Percentiles rank a stretch among this genome's conserved stretches.
Evolutionary conservation across 176 grass and related monocot genomes (phyloP).

Genomic region (Eleusine indica): DNA sequence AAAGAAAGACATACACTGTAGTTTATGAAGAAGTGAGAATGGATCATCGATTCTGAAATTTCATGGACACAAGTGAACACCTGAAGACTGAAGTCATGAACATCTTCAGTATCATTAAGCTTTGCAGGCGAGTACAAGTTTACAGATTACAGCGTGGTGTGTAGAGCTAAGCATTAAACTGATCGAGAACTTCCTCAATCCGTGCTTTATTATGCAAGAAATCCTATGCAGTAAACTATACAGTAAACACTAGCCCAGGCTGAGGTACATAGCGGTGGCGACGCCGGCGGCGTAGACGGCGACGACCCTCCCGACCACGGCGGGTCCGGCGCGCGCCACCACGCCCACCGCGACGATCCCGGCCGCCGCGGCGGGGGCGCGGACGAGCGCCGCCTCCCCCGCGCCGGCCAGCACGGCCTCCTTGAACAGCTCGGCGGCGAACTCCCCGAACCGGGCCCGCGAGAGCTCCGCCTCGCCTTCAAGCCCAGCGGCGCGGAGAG

Average conservation of each 20-base stretch:
- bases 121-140: not conserved
- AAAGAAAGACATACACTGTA: not conserved
- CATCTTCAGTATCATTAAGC: not conserved
- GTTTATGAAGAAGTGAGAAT: not conserved
- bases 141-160: not conserved
- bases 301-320: slow-evolving; percentile 52
- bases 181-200: not conserved
- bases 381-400: slow-evolving; percentile 44
- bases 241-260: slow-evolving; percentile 51
- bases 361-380: slow-evolving; percentile 48
- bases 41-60: not conserved
- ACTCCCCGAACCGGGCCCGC: slow-evolving; percentile 43
- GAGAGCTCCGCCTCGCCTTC: slow-evolving; percentile 22
- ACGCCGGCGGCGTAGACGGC: slow-evolving; percentile 64
- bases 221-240: not conserved
- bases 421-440: slow-evolving; percentile 61
- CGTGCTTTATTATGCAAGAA: not conserved
- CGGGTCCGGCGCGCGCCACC: slow-evolving; percentile 40
- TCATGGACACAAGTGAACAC: not conserved
- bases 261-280: slow-evolving; percentile 64
- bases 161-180: not conserved
- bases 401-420: slow-evolving; percentile 57
- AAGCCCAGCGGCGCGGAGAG: slow-evolving; percentile 41
- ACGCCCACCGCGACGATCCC: slow-evolving; percentile 57
- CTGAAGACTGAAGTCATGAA: not conserved